A percentile compares a stretch with the other conserved stretches of the same genome.
phyloP scores from a whole-genome alignment of 2,329 filamentous ascomycete genomes.

The Colletotrichum sublineola region DNA sequence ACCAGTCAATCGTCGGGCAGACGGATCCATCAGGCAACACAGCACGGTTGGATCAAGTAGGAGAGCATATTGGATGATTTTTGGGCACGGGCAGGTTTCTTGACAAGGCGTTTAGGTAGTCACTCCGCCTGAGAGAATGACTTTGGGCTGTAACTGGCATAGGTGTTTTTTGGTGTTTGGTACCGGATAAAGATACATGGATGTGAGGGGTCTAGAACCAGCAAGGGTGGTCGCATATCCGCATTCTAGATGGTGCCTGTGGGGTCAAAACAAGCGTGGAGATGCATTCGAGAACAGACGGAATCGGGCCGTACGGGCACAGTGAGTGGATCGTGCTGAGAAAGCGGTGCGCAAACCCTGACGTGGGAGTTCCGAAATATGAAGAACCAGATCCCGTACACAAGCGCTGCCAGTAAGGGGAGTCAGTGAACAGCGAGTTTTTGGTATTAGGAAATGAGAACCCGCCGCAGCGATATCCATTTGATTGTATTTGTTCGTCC shows the following conservation, averaged over 20 bases:
- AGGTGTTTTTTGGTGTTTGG: slow-evolving; percentile 20
- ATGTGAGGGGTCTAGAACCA: slow-evolving; percentile 27
- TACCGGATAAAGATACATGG: slow-evolving; percentile 23
- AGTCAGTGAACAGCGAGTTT: neutral
- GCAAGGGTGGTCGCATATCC: slow-evolving; percentile 10
- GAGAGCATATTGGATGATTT: slow-evolving; percentile 17
- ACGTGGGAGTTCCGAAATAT: slow-evolving; percentile 6
- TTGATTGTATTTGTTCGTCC: neutral
- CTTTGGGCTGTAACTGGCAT: slow-evolving; percentile 24
- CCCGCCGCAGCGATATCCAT: neutral
- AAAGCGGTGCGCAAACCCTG: slow-evolving; percentile 2
- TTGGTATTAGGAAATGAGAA: neutral
- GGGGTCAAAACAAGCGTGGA: slow-evolving; percentile 23
- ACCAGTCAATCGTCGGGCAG: neutral
- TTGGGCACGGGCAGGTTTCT: slow-evolving; percentile 18
- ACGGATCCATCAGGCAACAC: neutral
- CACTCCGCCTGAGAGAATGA: slow-evolving; percentile 4
- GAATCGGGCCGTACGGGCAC: slow-evolving; percentile 3
- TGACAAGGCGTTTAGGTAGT: slow-evolving; percentile 29
- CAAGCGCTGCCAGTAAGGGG: slow-evolving; percentile 22
- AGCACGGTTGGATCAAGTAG: slow-evolving; percentile 8
- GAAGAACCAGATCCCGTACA: slow-evolving; percentile 18
- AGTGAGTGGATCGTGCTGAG: slow-evolving; percentile 1
- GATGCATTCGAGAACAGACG: slow-evolving; percentile 13
- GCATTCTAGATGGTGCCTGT: slow-evolving; percentile 34